A percentile compares a stretch with the other conserved stretches of the same genome.
Conservation (phyloP, 345 rosid genomes). For the Eutrema japonicum region DNA sequence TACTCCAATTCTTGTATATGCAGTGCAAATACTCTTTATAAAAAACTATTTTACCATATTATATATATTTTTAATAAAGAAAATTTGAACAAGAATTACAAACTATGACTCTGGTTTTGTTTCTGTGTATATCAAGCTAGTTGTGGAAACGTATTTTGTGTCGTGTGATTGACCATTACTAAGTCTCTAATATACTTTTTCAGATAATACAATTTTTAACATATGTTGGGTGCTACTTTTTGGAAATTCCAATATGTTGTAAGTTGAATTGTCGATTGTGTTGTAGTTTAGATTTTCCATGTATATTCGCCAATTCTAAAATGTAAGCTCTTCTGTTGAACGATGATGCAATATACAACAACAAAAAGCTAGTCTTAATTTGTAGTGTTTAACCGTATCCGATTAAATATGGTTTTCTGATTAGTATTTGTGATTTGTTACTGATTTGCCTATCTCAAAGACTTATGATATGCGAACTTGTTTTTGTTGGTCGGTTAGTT, state of each 20-base stretch:
- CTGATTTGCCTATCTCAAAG: neutral
- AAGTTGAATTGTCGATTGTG: neutral
- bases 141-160: neutral
- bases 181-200: conserved; percentile 4
- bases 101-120: neutral
- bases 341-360: no score
- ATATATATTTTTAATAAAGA: no score
- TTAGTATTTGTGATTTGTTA: conserved; percentile 1
- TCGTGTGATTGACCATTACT: neutral
- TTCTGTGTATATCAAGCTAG: neutral
- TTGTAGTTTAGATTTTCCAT: no score
- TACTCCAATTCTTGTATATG: no score
- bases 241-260: neutral
- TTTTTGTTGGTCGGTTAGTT: neutral
- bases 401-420: neutral
- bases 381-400: neutral
- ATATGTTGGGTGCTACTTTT: neutral
- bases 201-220: neutral
- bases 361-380: no score
- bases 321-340: no score
- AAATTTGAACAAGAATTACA: no score
- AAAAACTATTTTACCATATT: no score
- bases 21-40: no score
- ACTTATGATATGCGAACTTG: neutral
- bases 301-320: no score